These are phyloP conservation scores for Mycena epipterygia DNA, from an alignment of 768 basidiomycete genomes.

Conservation along the genomic window DNA sequence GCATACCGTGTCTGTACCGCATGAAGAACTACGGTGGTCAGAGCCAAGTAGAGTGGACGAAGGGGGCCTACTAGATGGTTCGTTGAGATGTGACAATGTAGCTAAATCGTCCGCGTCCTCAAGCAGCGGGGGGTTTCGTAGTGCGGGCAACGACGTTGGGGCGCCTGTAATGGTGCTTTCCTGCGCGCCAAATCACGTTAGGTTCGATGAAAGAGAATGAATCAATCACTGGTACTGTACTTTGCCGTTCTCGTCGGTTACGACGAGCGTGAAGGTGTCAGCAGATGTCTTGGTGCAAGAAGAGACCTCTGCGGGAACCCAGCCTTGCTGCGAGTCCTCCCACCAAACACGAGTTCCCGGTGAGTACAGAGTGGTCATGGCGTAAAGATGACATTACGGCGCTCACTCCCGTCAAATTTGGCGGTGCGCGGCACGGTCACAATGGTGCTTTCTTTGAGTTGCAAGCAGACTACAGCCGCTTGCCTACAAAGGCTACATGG, in stretches of 20 bases:
- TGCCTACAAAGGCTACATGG: conserved; percentile 5
- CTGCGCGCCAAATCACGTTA: conserved; percentile 52
- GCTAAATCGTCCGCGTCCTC: conserved; percentile 99
- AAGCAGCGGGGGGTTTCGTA: conserved; percentile 95
- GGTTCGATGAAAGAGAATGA: conserved; percentile 34
- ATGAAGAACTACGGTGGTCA: conserved; percentile 78
- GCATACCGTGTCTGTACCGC: conserved; percentile 97
- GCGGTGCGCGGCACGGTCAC: not conserved
- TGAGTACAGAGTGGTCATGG: conserved; percentile 67
- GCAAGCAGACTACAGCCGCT: not conserved
- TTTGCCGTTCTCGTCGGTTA: conserved; percentile 93
- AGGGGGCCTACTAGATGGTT: conserved; percentile 82
- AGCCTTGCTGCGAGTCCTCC: conserved; percentile 91
- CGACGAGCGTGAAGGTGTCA: conserved; percentile 84
- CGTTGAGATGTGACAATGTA: conserved; percentile 97
- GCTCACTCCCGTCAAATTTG: conserved; percentile 8
- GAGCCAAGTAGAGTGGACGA: conserved; percentile 14
- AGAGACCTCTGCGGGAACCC: conserved; percentile 90
- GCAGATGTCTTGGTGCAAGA: conserved; percentile 68
- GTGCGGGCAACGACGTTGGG: conserved; percentile 81
- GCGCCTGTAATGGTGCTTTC: conserved; percentile 85
- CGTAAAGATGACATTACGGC: conserved; percentile 26
- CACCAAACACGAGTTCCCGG: conserved; percentile 93
- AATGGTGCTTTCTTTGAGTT: not conserved
- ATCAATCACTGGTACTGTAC: conserved; percentile 58